Conservation (phyloP, 805 yeast species). For the Saccharomyces eubayanus region DNA sequence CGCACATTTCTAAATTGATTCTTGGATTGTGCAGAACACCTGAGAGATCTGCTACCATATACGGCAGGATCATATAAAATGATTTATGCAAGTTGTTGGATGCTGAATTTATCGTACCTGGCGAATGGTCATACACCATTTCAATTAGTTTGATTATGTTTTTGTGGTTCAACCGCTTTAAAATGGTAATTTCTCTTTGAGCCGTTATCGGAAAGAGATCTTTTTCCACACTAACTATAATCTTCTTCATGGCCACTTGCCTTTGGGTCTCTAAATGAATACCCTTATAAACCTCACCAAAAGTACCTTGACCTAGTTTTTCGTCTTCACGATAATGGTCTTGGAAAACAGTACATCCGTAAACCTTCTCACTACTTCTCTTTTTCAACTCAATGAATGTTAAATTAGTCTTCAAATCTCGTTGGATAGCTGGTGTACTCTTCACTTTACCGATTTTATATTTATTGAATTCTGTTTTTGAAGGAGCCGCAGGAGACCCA, state of each 20-base stretch:
- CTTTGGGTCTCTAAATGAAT: slow-evolving; percentile 37
- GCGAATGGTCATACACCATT: slow-evolving; percentile 53
- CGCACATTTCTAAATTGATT: slow-evolving; percentile 50
- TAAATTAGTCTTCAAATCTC: slow-evolving; percentile 21
- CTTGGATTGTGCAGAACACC: slow-evolving; percentile 80
- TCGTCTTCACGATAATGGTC: slow-evolving; percentile 30
- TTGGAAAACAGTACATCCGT: slow-evolving; percentile 27
- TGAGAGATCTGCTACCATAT: slow-evolving; percentile 85
- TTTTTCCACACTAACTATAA: slow-evolving; percentile 44
- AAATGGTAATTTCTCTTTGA: slow-evolving; percentile 77
- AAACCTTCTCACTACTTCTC: slow-evolving; percentile 22
- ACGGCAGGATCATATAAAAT: slow-evolving; percentile 85
- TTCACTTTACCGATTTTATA: slow-evolving; percentile 31
- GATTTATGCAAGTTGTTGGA: slow-evolving; percentile 16
- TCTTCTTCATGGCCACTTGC: slow-evolving; percentile 82
- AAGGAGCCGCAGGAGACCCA: neutral
- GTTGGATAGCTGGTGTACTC: slow-evolving; percentile 26
- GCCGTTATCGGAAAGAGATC: slow-evolving; percentile 89
- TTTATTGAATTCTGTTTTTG: slow-evolving; percentile 15
- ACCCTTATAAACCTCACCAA: slow-evolving; percentile 85
- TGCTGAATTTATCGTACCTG: slow-evolving; percentile 12
- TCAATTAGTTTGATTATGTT: slow-evolving; percentile 74
- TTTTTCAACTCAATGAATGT: slow-evolving; percentile 22
- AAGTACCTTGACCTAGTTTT: slow-evolving; percentile 75
- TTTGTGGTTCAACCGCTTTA: slow-evolving; percentile 58